Conservation (phyloP, 371 early-diverging fungal genomes). For the Massospora cicadina region DNA sequence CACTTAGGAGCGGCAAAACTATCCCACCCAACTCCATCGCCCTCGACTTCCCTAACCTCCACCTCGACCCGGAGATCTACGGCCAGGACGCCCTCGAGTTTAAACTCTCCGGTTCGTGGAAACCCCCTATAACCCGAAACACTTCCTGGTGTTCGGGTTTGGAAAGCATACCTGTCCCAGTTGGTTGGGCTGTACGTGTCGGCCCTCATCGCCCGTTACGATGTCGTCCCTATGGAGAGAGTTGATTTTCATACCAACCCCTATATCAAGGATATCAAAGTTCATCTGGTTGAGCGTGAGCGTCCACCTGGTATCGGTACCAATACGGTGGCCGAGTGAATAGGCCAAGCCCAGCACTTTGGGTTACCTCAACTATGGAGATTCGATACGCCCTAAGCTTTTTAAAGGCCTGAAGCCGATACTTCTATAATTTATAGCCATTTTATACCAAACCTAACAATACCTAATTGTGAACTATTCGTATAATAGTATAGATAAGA, state of each 20-base stretch:
- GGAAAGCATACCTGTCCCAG: conserved; percentile 3
- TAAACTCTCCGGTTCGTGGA: not conserved
- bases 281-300: no score
- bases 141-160: not conserved
- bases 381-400: no score
- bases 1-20: not conserved
- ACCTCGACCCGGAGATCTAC: not conserved
- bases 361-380: no score
- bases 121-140: not conserved
- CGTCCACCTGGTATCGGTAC: no score
- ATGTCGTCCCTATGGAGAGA: not conserved
- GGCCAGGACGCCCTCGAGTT: not conserved
- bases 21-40: not conserved
- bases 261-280: not conserved
- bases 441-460: no score
- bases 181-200: not conserved
- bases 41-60: not conserved
- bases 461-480: no score
- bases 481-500: no score
- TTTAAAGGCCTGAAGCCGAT: no score
- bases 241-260: not conserved
- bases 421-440: no score
- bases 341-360: no score
- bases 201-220: not conserved
- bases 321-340: no score